A percentile compares a stretch with the other conserved stretches of the same genome.
Conservation (phyloP, 2,329 filamentous ascomycete species). For the Exophiala calicioides region DNA sequence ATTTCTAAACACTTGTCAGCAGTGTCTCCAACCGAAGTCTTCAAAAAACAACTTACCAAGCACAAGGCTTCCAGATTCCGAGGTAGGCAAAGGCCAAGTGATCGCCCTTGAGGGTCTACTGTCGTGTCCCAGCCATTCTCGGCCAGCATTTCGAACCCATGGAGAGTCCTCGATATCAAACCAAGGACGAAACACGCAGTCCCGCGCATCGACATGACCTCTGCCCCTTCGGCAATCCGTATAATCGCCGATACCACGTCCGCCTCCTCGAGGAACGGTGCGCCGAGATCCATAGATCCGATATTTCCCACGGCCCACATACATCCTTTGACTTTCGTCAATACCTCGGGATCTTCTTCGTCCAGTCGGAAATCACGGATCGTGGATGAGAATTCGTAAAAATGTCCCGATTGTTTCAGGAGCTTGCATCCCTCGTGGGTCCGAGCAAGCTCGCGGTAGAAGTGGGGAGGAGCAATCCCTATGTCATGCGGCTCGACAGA, state of each 20-base stretch:
- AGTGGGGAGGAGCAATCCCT: conserved; percentile 82
- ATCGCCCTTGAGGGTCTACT: conserved; percentile 77
- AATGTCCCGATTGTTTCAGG: conserved; percentile 89
- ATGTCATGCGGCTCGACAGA: conserved; percentile 60
- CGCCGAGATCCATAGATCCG: conserved; percentile 95
- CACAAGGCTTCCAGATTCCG: conserved; percentile 76
- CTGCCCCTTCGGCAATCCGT: conserved; percentile 80
- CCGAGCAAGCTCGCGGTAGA: conserved; percentile 91
- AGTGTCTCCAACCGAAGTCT: not conserved
- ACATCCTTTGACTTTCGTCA: conserved; percentile 94
- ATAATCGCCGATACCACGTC: conserved; percentile 88
- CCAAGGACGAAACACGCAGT: conserved; percentile 97
- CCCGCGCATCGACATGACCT: conserved; percentile 88
- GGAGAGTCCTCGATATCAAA: conserved; percentile 84
- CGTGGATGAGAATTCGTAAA: conserved; percentile 86
- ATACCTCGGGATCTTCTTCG: conserved; percentile 77
- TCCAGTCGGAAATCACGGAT: conserved; percentile 87
- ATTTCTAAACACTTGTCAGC: conserved; percentile 21
- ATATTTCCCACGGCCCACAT: conserved; percentile 98
- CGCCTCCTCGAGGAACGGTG: conserved; percentile 85
- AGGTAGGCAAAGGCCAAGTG: conserved; percentile 85
- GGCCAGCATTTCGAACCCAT: conserved; percentile 86
- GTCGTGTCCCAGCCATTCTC: conserved; percentile 93
- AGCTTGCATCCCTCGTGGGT: conserved; percentile 90
- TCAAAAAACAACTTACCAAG: conserved; percentile 44